These are phyloP conservation scores for Colletotrichum caudatum DNA, from an alignment of 2,329 filamentous ascomycete species.

Conservation along the genomic window DNA sequence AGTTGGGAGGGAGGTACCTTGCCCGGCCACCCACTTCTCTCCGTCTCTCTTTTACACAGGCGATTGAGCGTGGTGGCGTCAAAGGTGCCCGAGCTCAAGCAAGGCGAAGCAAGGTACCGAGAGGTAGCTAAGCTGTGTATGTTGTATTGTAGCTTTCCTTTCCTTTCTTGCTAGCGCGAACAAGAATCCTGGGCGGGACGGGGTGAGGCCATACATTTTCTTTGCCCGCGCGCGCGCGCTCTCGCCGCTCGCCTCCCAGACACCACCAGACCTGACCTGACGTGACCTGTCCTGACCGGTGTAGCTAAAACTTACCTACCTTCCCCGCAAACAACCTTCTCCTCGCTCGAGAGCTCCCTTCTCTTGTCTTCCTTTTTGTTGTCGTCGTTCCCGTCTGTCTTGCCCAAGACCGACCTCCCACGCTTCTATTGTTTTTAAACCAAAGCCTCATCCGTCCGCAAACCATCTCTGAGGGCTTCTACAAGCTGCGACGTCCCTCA, in stretches of 20 bases:
- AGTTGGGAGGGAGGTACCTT: conserved; percentile 1
- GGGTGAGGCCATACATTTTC: conserved; percentile 21
- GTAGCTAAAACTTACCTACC: conserved; percentile 42
- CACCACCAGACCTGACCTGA: no score
- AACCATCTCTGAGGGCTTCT: conserved; percentile 33
- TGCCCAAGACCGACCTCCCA: conserved; percentile 22
- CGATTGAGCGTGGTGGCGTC: neutral
- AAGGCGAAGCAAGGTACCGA: neutral
- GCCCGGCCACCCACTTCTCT: conserved; percentile 1
- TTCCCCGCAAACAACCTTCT: conserved; percentile 39
- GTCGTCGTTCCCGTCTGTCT: conserved; percentile 25
- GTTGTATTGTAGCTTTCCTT: conserved; percentile 8
- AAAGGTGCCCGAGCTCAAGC: conserved; percentile 1
- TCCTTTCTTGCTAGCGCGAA: conserved; percentile 16
- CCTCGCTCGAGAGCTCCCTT: conserved; percentile 16
- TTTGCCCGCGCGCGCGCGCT: conserved; percentile 27
- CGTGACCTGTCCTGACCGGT: neutral
- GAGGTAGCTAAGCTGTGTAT: neutral
- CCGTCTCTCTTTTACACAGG: neutral
- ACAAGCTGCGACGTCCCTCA: conserved; percentile 31
- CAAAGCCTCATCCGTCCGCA: conserved; percentile 36
- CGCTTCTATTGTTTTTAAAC: conserved; percentile 34
- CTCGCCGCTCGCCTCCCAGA: conserved; percentile 19
- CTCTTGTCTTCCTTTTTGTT: conserved; percentile 19
- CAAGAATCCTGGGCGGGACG: conserved; percentile 31